These are phyloP conservation scores for Lichtheimia corymbifera DNA, from an alignment of 371 early-diverging fungal species.

Conservation along the genomic window DNA sequence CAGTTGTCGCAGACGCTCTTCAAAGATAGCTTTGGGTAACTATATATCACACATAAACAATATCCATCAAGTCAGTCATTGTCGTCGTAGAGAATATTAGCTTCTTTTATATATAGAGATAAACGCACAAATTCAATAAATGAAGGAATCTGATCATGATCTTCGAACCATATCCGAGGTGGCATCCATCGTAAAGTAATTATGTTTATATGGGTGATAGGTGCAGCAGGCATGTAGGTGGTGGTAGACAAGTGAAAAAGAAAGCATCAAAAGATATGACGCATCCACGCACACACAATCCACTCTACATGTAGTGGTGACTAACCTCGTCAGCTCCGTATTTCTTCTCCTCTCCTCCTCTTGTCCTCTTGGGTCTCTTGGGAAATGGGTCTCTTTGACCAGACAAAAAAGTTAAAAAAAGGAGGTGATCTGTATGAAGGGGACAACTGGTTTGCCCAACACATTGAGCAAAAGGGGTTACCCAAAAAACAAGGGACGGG, in stretches of 20 bases:
- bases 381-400: neutral
- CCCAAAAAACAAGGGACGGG: slow-evolving; percentile 1
- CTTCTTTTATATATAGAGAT: neutral
- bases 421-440: neutral
- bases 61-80: neutral
- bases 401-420: neutral
- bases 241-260: too few species aligned
- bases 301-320: too few species aligned
- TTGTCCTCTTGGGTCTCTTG: neutral
- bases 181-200: slow-evolving; percentile 38
- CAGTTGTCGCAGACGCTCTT: slow-evolving; percentile 27
- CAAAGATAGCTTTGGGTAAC: slow-evolving; percentile 27
- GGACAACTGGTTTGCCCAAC: neutral
- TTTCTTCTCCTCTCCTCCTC: too few species aligned
- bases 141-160: slow-evolving; percentile 18
- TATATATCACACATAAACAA: neutral
- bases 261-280: too few species aligned
- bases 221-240: slow-evolving; percentile 6
- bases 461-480: too few species aligned
- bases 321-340: too few species aligned
- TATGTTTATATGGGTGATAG: slow-evolving; percentile 26
- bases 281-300: too few species aligned
- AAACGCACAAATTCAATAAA: slow-evolving; percentile 27
- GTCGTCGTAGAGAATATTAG: neutral
- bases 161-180: slow-evolving; percentile 24